A percentile compares a stretch with the other conserved stretches of the same genome.
Conservation (phyloP, 2,329 filamentous ascomycete species). For the Tolypocladium endophyticum region DNA sequence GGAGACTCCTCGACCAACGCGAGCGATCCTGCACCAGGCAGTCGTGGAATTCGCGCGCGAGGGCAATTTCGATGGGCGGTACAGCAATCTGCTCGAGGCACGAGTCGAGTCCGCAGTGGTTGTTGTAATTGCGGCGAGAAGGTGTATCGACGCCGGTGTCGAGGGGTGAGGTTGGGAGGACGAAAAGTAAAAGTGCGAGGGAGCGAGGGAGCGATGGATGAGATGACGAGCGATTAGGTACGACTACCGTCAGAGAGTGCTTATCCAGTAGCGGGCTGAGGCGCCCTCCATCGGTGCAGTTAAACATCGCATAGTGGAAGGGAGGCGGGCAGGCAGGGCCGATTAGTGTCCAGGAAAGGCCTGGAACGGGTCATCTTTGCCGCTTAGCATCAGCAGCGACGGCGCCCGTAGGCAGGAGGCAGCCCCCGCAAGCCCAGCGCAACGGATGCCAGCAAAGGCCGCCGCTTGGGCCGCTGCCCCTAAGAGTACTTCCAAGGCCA, state of each 20-base stretch:
- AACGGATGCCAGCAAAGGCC: neutral
- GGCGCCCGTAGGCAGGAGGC: neutral
- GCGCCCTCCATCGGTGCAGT: neutral
- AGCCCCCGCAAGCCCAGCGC: neutral
- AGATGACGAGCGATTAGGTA: neutral
- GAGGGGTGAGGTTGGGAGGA: neutral
- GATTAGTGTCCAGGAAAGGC: neutral
- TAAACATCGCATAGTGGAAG: slow-evolving; percentile 1
- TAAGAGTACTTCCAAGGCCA: too few species aligned
- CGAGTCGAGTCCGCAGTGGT: neutral
- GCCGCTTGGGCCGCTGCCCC: neutral
- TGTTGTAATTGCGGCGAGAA: neutral
- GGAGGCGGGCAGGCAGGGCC: neutral
- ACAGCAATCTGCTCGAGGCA: too few species aligned
- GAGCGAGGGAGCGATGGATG: slow-evolving; percentile 2
- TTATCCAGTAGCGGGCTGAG: neutral
- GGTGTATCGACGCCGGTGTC: neutral
- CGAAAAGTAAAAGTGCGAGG: neutral
- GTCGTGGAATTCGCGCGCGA: neutral
- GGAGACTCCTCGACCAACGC: neutral
- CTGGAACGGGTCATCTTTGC: neutral
- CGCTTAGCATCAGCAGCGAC: neutral
- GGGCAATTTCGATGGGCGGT: neutral
- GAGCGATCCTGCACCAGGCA: neutral
- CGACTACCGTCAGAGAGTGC: neutral